Conservation (phyloP, 495 filamentous ascomycete species). For the Aspergillus ellipticus region DNA sequence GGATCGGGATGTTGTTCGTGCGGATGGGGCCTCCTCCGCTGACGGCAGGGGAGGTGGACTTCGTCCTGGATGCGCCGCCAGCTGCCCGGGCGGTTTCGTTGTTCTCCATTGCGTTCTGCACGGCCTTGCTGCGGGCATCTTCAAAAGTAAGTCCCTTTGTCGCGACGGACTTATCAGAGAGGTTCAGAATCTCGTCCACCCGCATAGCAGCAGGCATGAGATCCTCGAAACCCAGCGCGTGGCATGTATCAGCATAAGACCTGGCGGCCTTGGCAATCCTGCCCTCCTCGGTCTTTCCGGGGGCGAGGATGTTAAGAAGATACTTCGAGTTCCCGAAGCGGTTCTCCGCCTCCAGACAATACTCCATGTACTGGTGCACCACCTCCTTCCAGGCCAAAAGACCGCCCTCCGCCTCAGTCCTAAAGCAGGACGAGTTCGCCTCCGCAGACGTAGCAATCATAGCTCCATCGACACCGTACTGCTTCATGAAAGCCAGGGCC, state of each 20-base stretch:
- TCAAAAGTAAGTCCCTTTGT: conserved; percentile 20
- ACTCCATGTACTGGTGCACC: conserved; percentile 66
- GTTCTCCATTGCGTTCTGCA: conserved; percentile 51
- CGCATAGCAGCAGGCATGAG: conserved; percentile 53
- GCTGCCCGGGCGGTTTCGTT: conserved; percentile 46
- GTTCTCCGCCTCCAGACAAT: conserved; percentile 73
- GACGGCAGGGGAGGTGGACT: conserved; percentile 21
- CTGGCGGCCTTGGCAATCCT: conserved; percentile 51
- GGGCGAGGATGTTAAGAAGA: conserved; percentile 75
- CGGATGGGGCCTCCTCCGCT: conserved; percentile 38
- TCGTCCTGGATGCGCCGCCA: conserved; percentile 30
- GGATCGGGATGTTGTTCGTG: conserved; percentile 33
- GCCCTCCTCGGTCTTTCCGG: conserved; percentile 66
- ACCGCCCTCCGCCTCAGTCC: conserved; percentile 59
- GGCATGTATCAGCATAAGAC: conserved; percentile 62
- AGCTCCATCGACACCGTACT: conserved; percentile 83
- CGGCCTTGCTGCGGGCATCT: conserved; percentile 38
- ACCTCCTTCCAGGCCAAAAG: conserved; percentile 69
- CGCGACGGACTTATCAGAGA: conserved; percentile 43
- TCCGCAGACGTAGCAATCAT: conserved; percentile 97
- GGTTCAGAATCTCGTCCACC: conserved; percentile 61
- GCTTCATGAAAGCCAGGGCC: conserved; percentile 60
- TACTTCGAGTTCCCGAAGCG: conserved; percentile 90
- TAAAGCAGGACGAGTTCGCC: conserved; percentile 81
- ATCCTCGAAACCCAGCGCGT: conserved; percentile 57